Evolutionary conservation across 2,329 filamentous ascomycete species (phyloP).

Genomic region (Capronia epimyces): DNA sequence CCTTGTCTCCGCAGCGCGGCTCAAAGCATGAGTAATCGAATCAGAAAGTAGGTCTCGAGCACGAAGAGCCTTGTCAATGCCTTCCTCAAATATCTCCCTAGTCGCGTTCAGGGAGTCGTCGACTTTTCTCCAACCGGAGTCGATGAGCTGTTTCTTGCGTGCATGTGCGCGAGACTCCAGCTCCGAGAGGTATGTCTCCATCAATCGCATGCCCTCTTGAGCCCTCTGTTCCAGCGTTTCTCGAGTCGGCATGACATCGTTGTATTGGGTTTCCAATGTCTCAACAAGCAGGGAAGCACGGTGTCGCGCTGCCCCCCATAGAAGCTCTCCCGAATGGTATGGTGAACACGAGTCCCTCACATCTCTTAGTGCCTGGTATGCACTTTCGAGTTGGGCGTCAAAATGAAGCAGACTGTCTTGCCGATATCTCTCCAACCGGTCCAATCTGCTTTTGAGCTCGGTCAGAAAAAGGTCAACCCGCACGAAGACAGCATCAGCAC

Average conservation of each 20-base stretch:
- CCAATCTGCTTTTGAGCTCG: slow-evolving; percentile 79
- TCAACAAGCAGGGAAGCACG: slow-evolving; percentile 86
- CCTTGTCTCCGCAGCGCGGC: slow-evolving; percentile 69
- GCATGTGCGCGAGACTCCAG: slow-evolving; percentile 79
- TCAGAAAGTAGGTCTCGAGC: slow-evolving; percentile 79
- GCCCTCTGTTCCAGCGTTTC: slow-evolving; percentile 90
- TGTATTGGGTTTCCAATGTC: slow-evolving; percentile 80
- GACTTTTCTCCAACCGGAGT: slow-evolving; percentile 71
- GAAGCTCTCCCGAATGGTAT: slow-evolving; percentile 80
- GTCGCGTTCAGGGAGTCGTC: slow-evolving; percentile 73
- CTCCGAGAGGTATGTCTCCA: slow-evolving; percentile 79
- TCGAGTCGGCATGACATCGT: slow-evolving; percentile 75
- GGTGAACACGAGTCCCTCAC: slow-evolving; percentile 77
- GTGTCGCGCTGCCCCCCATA: slow-evolving; percentile 72
- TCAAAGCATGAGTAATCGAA: slow-evolving; percentile 72
- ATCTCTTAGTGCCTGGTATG: slow-evolving; percentile 77
- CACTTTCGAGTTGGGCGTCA: slow-evolving; percentile 76
- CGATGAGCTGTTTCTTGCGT: slow-evolving; percentile 71
- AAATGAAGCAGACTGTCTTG: slow-evolving; percentile 73
- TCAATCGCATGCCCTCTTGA: slow-evolving; percentile 74
- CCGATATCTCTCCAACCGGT: slow-evolving; percentile 81
- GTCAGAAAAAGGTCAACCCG: slow-evolving; percentile 53
- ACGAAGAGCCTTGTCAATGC: slow-evolving; percentile 73
- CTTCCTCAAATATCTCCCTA: slow-evolving; percentile 70
- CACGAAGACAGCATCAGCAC: slow-evolving; percentile 43